Conservation (phyloP, 805 yeast species). For the Saccharomycopsis microspora region DNA sequence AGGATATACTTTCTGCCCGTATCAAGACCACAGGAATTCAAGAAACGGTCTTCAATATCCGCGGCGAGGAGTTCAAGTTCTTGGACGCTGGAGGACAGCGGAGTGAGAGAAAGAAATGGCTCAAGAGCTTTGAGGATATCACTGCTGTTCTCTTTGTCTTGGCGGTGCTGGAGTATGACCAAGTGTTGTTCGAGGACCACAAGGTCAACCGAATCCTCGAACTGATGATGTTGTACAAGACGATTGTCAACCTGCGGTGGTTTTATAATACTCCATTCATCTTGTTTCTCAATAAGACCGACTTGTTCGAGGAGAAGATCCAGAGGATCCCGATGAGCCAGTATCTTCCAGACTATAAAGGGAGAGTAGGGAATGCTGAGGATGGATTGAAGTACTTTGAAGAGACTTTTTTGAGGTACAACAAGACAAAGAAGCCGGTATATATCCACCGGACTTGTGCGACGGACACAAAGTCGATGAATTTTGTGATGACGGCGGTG, state of each 20-base stretch:
- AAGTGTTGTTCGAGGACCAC: constrained; percentile 81
- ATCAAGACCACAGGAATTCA: constrained; percentile 94
- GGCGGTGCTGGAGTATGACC: constrained; percentile 89
- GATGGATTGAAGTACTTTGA: constrained; percentile 68
- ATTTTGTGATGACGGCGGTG: constrained; percentile 82
- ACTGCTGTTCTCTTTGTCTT: constrained; percentile 81
- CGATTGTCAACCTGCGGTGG: constrained; percentile 79
- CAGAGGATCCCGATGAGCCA: constrained; percentile 50
- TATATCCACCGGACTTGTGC: constrained; percentile 94
- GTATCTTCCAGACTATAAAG: constrained; percentile 71
- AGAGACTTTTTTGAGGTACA: constrained; percentile 47
- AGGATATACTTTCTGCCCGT: constrained; percentile 80
- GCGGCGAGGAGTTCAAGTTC: constrained; percentile 57
- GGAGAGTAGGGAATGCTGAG: constrained; percentile 49
- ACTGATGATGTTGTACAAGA: constrained; percentile 71
- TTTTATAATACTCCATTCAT: constrained; percentile 80
- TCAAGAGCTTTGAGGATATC: constrained; percentile 85
- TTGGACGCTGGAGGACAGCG: constrained; percentile 97
- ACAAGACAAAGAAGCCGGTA: constrained; percentile 58
- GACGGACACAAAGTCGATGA: constrained; percentile 82
- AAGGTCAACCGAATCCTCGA: constrained; percentile 86
- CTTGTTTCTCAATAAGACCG: constrained; percentile 80
- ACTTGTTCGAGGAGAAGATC: constrained; percentile 65
- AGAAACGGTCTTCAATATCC: constrained; percentile 68
- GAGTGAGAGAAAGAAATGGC: constrained; percentile 92